Conservation (phyloP, 192 early-diverging fungal genomes). For the Coemansia sp. region DNA sequence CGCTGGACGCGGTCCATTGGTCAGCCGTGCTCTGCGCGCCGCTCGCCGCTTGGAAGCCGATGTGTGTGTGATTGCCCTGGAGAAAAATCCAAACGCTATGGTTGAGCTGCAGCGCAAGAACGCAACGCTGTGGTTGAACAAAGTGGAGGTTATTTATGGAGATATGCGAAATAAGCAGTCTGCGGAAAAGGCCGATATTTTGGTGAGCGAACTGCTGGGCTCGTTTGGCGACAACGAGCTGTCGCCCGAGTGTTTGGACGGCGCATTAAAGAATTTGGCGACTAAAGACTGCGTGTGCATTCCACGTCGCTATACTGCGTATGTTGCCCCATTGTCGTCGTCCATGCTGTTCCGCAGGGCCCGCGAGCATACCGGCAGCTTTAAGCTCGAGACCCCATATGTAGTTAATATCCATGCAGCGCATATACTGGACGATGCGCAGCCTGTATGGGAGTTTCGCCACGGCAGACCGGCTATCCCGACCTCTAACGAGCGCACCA, state of each 20-base stretch:
- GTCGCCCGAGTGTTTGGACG: slow-evolving; percentile 97
- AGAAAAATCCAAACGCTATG: slow-evolving; percentile 96
- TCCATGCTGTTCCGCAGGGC: slow-evolving; percentile 77
- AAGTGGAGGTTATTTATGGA: slow-evolving; percentile 76
- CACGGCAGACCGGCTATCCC: slow-evolving; percentile 59
- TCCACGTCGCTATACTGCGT: slow-evolving; percentile 81
- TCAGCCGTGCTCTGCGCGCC: slow-evolving; percentile 80
- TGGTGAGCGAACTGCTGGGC: slow-evolving; percentile 94
- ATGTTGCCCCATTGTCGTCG: slow-evolving; percentile 84
- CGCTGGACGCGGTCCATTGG: slow-evolving; percentile 93
- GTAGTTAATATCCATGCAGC: slow-evolving; percentile 94
- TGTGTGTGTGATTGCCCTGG: slow-evolving; percentile 80
- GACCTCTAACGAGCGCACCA: slow-evolving; percentile 60
- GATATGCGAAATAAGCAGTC: slow-evolving; percentile 89
- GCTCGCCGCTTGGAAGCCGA: slow-evolving; percentile 58
- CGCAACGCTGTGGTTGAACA: slow-evolving; percentile 69
- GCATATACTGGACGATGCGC: slow-evolving; percentile 62
- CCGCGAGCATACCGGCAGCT: slow-evolving; percentile 60
- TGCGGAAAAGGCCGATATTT: slow-evolving; percentile 78
- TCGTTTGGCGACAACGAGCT: slow-evolving; percentile 99
- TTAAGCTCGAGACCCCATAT: slow-evolving; percentile 87
- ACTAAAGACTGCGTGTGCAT: slow-evolving; percentile 83
- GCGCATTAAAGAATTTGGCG: slow-evolving; percentile 69
- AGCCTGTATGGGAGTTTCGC: slow-evolving; percentile 76
- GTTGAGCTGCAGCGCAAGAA: slow-evolving; percentile 78